Percentiles rank a stretch among this genome's conserved stretches.
Conservation (phyloP, 1,284 basidiomycete species). For the Polyporus tsugae region DNA sequence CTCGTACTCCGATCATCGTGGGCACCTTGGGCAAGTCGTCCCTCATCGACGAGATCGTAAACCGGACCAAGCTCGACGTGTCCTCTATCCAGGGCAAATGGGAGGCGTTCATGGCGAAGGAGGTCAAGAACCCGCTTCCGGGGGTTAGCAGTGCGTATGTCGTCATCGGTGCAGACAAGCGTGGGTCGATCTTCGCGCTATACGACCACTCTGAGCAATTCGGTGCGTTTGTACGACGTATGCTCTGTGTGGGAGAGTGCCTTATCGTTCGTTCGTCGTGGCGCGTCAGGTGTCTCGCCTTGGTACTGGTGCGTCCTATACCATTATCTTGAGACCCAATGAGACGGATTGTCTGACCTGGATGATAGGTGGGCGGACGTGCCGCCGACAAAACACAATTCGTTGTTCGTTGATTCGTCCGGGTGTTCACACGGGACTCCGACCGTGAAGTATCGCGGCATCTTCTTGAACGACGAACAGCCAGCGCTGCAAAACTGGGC, state of each 20-base stretch:
- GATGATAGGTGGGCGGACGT: slow-evolving; percentile 73
- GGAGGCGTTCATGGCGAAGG: slow-evolving; percentile 65
- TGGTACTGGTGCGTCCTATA: slow-evolving; percentile 62
- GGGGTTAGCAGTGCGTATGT: slow-evolving; percentile 69
- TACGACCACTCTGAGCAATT: slow-evolving; percentile 80
- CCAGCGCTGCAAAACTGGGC: slow-evolving; percentile 59
- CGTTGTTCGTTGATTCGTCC: slow-evolving; percentile 57
- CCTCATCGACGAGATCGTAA: slow-evolving; percentile 63
- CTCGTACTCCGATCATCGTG: slow-evolving; percentile 60
- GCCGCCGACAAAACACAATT: slow-evolving; percentile 57
- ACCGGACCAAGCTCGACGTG: slow-evolving; percentile 60
- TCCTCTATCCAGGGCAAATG: slow-evolving; percentile 67
- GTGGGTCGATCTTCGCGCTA: slow-evolving; percentile 72
- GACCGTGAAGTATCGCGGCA: slow-evolving; percentile 75
- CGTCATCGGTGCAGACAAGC: slow-evolving; percentile 70
- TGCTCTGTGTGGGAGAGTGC: not conserved
- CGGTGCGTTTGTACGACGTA: slow-evolving; percentile 49
- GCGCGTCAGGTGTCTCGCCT: slow-evolving; percentile 63
- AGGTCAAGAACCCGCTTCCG: slow-evolving; percentile 63
- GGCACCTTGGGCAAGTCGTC: slow-evolving; percentile 73
- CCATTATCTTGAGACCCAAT: not conserved
- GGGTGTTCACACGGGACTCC: slow-evolving; percentile 72
- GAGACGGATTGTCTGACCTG: not conserved
- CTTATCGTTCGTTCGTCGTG: slow-evolving; percentile 5
- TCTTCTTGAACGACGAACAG: slow-evolving; percentile 59